phyloP scores from a whole-genome alignment of 331 rosid species.

The Quercus lobata region DNA sequence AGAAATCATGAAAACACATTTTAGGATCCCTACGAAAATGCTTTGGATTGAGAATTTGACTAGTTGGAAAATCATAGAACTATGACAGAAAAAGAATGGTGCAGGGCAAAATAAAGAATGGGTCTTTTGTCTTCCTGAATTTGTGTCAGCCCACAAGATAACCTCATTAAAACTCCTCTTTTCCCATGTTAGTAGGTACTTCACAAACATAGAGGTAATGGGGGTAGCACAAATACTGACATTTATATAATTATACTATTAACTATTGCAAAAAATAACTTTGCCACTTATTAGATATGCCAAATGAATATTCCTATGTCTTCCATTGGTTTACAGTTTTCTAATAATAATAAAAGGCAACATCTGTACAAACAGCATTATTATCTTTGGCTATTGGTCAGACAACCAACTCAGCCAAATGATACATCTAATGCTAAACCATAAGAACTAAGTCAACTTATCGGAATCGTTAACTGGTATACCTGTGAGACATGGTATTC shows the following conservation, averaged over 20 bases:
- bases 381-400: background rate
- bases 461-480: slow-evolving; percentile 11
- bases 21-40: background rate
- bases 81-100: background rate
- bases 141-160: background rate
- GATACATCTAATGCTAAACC: background rate
- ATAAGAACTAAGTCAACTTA: slow-evolving; percentile 12
- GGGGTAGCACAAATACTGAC: background rate
- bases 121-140: background rate
- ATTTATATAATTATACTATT: background rate
- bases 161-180: background rate
- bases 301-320: background rate
- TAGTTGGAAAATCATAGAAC: background rate
- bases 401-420: background rate
- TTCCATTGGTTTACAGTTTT: background rate
- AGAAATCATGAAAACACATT: too few relatives aligned
- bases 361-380: background rate
- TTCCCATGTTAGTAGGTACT: background rate
- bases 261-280: background rate
- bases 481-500: slow-evolving; percentile 98
- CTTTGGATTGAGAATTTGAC: background rate
- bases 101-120: background rate
- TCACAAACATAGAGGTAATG: background rate
- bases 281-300: background rate
- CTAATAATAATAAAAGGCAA: background rate